A percentile compares a stretch with the other conserved stretches of the same genome.
These are phyloP conservation scores for Helminthosporium solani DNA, from an alignment of 2,329 filamentous ascomycete species.

Conservation along the genomic window DNA sequence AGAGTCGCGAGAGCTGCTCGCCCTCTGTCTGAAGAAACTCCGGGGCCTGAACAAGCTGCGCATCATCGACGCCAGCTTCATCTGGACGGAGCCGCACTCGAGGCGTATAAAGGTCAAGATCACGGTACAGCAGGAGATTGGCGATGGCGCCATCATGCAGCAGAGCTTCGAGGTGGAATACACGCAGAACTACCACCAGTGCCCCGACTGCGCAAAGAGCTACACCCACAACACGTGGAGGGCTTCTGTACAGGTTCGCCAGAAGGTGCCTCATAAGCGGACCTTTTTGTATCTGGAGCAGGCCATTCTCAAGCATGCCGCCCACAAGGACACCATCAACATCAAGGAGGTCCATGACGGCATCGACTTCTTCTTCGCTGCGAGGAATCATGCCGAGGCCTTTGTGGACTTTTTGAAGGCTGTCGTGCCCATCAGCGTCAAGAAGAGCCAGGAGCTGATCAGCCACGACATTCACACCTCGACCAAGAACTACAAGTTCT, in stretches of 20 bases:
- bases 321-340: conserved; percentile 82
- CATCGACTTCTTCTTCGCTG: conserved; percentile 91
- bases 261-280: conserved; percentile 95
- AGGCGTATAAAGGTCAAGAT: conserved; percentile 91
- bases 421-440: conserved; percentile 73
- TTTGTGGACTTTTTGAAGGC: conserved; percentile 89
- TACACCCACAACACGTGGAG: conserved; percentile 97
- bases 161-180: conserved; percentile 96
- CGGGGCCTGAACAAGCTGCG: conserved; percentile 84
- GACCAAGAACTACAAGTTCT: conserved; percentile 91
- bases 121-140: conserved; percentile 77
- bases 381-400: conserved; percentile 86
- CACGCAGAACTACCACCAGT: conserved; percentile 88
- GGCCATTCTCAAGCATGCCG: conserved; percentile 89
- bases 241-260: conserved; percentile 88
- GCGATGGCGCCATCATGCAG: conserved; percentile 71
- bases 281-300: conserved; percentile 85
- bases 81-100: conserved; percentile 98
- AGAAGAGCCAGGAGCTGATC: conserved; percentile 90
- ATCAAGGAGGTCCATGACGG: conserved; percentile 97
- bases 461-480: conserved; percentile 90
- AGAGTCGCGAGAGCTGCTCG: conserved; percentile 89
- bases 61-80: conserved; percentile 93
- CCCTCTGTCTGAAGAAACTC: conserved; percentile 85
- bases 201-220: conserved; percentile 82